phyloP scores from a whole-genome alignment of 169 alveolate species.

The Toxoplasma gondii region DNA sequence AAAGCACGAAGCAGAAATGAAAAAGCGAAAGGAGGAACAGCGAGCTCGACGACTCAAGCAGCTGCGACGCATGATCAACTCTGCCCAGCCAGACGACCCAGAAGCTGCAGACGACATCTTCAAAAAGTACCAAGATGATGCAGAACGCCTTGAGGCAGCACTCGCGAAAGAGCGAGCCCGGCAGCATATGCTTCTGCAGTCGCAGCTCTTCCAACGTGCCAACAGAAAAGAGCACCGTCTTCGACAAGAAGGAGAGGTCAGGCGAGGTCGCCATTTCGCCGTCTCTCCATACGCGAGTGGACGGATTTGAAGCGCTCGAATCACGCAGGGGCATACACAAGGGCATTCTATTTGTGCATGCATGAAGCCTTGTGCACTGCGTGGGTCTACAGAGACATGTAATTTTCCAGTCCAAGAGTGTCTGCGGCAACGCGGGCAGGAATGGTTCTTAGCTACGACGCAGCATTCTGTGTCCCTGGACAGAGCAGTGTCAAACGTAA shows the following conservation, averaged over 20 bases:
- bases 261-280: background rate
- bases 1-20: background rate
- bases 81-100: background rate
- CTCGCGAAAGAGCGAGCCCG: slow-evolving; percentile 12
- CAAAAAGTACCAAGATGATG: slow-evolving; percentile 22
- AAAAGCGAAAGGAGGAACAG: background rate
- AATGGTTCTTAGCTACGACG: too few relatives aligned
- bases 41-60: background rate
- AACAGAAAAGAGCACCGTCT: background rate
- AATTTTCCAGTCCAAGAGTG: background rate
- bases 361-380: background rate
- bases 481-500: too few relatives aligned
- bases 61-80: background rate
- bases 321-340: background rate
- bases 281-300: too few relatives aligned
- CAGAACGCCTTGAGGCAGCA: background rate
- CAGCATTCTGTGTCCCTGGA: too few relatives aligned
- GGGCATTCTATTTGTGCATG: background rate
- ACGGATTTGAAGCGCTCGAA: background rate
- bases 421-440: too few relatives aligned
- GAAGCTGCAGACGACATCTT: background rate
- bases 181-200: background rate
- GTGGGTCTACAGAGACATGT: background rate
- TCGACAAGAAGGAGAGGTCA: background rate
- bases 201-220: background rate